These are phyloP conservation scores for Fusarium buharicum DNA, from an alignment of 2,329 filamentous ascomycete genomes.

Conservation along the genomic window DNA sequence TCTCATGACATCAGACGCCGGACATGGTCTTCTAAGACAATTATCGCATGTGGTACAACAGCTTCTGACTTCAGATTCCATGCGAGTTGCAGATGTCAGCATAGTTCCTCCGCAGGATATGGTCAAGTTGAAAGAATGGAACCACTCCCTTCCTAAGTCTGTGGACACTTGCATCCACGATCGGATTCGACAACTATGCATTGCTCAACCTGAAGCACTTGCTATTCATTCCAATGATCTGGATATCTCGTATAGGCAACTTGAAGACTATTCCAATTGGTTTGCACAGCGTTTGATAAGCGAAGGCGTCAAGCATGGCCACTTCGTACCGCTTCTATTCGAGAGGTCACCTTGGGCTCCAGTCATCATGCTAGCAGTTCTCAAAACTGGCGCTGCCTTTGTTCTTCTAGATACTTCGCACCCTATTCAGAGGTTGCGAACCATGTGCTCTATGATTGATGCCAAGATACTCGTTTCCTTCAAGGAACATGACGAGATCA, in stretches of 20 bases:
- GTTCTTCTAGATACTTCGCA: slow-evolving; percentile 1
- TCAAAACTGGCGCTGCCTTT: slow-evolving; percentile 1
- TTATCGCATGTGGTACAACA: not conserved
- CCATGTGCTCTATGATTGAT: slow-evolving; percentile 2
- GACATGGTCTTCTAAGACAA: not conserved
- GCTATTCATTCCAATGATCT: slow-evolving; percentile 2
- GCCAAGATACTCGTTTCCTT: not conserved
- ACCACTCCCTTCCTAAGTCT: not conserved
- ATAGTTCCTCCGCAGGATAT: not conserved
- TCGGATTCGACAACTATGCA: not conserved
- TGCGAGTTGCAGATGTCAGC: not conserved
- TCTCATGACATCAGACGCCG: not conserved
- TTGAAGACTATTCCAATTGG: not conserved
- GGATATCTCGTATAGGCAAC: not conserved
- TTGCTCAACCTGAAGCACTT: not conserved
- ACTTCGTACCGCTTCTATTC: not conserved
- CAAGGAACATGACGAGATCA: not conserved
- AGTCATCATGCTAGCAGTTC: slow-evolving; percentile 1
- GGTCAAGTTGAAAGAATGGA: not conserved
- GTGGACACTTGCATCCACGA: not conserved
- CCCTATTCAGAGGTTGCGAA: not conserved
- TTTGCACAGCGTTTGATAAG: not conserved
- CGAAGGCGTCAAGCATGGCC: not conserved
- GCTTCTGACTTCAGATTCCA: not conserved
- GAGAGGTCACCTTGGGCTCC: slow-evolving; percentile 6